Base-by-base conservation (phyloP, 441 rosid genomes). In the Populus hybrid region DNA sequence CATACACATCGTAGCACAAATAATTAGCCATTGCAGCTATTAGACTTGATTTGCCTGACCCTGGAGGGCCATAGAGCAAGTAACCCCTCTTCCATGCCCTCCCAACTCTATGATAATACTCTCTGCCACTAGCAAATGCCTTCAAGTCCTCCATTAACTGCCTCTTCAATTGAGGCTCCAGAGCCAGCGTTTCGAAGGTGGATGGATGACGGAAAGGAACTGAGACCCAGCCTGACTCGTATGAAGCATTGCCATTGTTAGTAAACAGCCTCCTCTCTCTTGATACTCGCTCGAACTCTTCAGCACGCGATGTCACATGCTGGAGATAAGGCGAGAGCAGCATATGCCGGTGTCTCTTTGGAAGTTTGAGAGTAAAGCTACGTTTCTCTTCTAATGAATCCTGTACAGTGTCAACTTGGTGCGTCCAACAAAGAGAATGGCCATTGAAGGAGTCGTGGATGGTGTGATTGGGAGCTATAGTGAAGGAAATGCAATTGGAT, bases 191-290 rank as follows among this genome's bases (percentile, higher is more conserved):
- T 1, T 93, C 93, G 30, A 95, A 95, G 36, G 97, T 95, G 81
- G 96, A 91, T 0, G 98, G 98, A 72, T 95, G 98, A 85, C 90
- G 92, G 73, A 95, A 93, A 16, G 95, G 89, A 6, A 95, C 99
- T 42, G 96, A 57, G 95, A 93, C 46, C 95, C 97, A 32, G 2
- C 89, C 87, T 0, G 87, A 87, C 70, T 86, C 89, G 63, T 79
- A 84, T 0, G 89, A 86, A 30, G 82, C 86, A 26, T 86, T 81
- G 36, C 88, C 88, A 42, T 85, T 87, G 79, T 87, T 87, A 20
- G 89, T 87, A 66, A 76, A 87, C 24, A 87, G 79, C 68, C 88
- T 79, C 40, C 86, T 82, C 63, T 87, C 89, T 1, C 88, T 84
- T 20, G 88, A 87, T 1, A 85, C 83, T 96, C 97, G 67, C 97